Evolutionary conservation across 73 alveolate species (phyloP).

Genomic region (Uronychia binucleata): DNA sequence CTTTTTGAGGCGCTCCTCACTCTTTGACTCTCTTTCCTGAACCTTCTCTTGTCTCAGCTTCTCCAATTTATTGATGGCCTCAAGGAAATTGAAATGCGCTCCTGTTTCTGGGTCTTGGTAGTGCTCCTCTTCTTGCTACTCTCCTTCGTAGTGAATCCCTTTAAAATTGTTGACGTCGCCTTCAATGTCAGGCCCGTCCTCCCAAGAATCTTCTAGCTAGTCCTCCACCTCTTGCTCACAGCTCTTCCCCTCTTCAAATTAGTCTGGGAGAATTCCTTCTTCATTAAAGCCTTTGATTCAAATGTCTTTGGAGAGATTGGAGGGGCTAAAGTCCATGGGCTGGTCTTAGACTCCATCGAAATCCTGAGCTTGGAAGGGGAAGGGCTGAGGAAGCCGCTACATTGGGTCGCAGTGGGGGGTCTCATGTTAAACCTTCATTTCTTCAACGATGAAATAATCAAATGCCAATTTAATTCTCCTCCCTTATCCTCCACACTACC

Average conservation of each 20-base stretch:
- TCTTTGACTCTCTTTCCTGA: neutral
- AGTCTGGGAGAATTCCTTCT: neutral
- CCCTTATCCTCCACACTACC: slow-evolving; percentile 4
- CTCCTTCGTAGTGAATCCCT: neutral
- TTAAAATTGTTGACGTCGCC: neutral
- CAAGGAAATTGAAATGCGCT: neutral
- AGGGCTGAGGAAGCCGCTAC: neutral
- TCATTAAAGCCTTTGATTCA: neutral
- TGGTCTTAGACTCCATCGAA: neutral
- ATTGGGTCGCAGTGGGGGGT: neutral
- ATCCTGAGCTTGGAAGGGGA: neutral
- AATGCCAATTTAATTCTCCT: neutral
- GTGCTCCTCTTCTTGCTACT: neutral
- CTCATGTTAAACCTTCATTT: neutral
- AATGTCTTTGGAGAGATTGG: neutral
- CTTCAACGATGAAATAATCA: neutral
- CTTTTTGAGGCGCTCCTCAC: neutral
- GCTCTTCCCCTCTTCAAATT: neutral
- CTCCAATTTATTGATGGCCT: neutral
- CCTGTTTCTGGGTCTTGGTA: neutral
- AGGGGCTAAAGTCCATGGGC: neutral
- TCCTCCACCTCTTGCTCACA: too few species aligned
- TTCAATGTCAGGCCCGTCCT: neutral
- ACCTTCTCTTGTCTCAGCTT: neutral
- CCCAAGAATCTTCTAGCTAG: neutral